Percentiles rank a stretch among this genome's conserved stretches.
Conservation (phyloP, 495 filamentous ascomycete genomes). For the Usnea hakonensis region DNA sequence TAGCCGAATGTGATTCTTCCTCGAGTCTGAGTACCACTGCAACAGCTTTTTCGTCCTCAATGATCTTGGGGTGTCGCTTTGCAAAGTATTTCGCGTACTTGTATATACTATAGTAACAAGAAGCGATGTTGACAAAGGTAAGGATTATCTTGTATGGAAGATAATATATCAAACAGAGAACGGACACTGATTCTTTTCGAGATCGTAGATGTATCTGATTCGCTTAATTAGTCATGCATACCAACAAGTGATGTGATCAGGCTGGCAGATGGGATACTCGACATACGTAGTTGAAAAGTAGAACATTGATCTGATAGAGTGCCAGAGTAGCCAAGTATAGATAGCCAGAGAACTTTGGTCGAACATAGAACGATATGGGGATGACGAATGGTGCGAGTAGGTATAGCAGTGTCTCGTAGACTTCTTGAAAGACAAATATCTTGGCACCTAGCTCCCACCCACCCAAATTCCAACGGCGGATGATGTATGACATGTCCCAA, state of each 20-base stretch:
- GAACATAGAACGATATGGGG: conserved; percentile 39
- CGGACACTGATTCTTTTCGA: conserved; percentile 32
- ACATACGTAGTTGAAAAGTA: conserved; percentile 34
- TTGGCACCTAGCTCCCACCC: conserved; percentile 44
- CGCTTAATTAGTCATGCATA: not conserved
- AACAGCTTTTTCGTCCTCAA: conserved; percentile 38
- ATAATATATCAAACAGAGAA: conserved; percentile 32
- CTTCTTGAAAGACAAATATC: conserved; percentile 64
- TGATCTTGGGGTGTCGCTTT: conserved; percentile 36
- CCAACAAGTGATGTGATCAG: not conserved
- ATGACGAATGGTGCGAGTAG: conserved; percentile 40
- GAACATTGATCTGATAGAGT: conserved; percentile 35
- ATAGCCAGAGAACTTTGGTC: conserved; percentile 32
- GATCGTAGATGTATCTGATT: conserved; percentile 34
- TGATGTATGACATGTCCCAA: conserved; percentile 41
- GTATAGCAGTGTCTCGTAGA: conserved; percentile 43
- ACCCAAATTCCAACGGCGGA: conserved; percentile 41
- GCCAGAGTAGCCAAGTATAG: conserved; percentile 29
- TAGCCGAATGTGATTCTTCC: not conserved
- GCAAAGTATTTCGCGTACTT: conserved; percentile 41
- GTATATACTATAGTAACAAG: conserved; percentile 38
- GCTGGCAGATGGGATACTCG: not conserved
- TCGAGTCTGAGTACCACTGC: conserved; percentile 27
- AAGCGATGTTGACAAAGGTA: conserved; percentile 35
- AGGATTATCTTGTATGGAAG: conserved; percentile 36